Conservation (phyloP, 768 basidiomycete genomes). For the Coprinopsis marcescibilis region DNA sequence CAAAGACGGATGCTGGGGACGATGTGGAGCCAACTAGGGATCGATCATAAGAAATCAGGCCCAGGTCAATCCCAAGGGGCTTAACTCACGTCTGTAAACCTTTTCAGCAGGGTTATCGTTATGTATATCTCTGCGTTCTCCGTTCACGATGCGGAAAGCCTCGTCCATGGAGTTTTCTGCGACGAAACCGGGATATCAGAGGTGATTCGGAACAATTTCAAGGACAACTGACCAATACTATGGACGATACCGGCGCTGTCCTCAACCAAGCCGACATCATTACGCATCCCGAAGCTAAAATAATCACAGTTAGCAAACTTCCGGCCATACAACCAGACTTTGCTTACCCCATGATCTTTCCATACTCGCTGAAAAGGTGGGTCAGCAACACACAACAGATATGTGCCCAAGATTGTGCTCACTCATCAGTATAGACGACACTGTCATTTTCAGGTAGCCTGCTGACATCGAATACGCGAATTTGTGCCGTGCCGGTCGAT, state of each 20-base stretch:
- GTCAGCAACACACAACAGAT: not conserved
- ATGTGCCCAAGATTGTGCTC: not conserved
- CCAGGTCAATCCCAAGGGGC: too few relatives aligned
- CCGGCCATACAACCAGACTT: not conserved
- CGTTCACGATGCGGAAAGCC: constrained; percentile 4
- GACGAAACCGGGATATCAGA: not conserved
- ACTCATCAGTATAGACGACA: constrained; percentile 2
- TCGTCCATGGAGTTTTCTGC: constrained; percentile 10
- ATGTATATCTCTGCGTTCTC: constrained; percentile 5
- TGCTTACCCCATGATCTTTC: constrained; percentile 8
- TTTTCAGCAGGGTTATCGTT: constrained; percentile 8
- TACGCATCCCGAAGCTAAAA: constrained; percentile 6
- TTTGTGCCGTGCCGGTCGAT: constrained; percentile 6
- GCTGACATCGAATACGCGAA: constrained; percentile 6
- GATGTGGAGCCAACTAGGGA: constrained; percentile 1
- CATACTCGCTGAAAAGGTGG: not conserved
- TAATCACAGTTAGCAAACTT: not conserved
- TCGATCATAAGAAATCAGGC: too few relatives aligned
- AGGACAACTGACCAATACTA: constrained; percentile 5
- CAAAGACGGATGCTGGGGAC: not conserved
- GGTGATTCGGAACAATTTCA: not conserved
- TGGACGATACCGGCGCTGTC: constrained; percentile 7
- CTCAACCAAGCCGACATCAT: constrained; percentile 9
- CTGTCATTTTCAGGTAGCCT: constrained; percentile 3
- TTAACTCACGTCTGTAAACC: constrained; percentile 3